These are phyloP conservation scores for Akanthomyces muscarius DNA, from an alignment of 2,329 filamentous ascomycete genomes.

Conservation along the genomic window DNA sequence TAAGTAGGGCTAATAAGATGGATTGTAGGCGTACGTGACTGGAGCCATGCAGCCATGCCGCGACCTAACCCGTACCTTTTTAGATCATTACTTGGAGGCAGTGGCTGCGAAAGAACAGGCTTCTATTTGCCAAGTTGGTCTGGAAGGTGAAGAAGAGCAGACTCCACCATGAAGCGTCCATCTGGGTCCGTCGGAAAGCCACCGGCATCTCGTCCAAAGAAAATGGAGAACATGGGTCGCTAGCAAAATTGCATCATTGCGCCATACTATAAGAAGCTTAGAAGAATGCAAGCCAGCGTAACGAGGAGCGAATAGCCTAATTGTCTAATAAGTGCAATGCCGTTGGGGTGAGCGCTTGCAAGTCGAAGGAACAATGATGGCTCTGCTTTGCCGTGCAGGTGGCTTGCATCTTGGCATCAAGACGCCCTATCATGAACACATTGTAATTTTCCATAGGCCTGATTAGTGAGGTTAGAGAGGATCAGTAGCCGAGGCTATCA, in stretches of 20 bases:
- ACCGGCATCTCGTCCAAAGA: not conserved
- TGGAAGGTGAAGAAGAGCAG: not conserved
- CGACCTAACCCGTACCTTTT: not conserved
- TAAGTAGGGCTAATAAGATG: not conserved
- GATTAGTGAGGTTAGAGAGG: not conserved
- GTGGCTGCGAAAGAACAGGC: not conserved
- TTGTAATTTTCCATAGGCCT: not conserved
- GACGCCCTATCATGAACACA: not conserved
- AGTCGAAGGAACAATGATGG: not conserved
- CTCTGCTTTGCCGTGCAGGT: not conserved
- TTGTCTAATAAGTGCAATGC: not conserved
- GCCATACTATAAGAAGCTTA: constrained; percentile 10
- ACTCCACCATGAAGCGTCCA: constrained; percentile 1
- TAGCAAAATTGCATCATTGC: constrained; percentile 11
- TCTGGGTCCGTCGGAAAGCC: constrained; percentile 11
- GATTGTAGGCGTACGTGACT: not conserved
- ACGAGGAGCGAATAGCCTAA: not conserved
- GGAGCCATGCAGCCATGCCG: not conserved
- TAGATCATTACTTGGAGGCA: not conserved
- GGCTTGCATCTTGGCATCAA: not conserved
- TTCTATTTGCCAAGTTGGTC: not conserved
- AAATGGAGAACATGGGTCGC: constrained; percentile 1
- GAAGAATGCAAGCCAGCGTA: not conserved
- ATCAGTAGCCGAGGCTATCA: not conserved
- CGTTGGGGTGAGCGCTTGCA: not conserved